phyloP scores from a whole-genome alignment of 164 flowering plant species.

The Akebia trifoliata region DNA sequence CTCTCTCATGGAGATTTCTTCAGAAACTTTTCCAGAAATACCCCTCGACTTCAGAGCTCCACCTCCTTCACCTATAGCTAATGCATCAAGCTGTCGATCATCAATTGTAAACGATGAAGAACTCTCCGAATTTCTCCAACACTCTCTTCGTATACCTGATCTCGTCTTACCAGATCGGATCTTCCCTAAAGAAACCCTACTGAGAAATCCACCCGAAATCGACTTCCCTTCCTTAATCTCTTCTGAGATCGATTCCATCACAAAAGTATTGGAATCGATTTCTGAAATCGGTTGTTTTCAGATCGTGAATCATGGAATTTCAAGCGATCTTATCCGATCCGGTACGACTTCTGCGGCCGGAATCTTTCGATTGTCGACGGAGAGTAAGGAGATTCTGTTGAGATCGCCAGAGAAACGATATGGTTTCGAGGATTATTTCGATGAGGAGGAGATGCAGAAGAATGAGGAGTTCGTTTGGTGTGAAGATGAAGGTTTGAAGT shows the following conservation, averaged over 20 bases:
- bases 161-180: conserved; percentile 58
- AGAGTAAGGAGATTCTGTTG: conserved; percentile 31
- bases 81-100: conserved; percentile 42
- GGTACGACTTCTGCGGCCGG: conserved; percentile 30
- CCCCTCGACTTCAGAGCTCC: conserved; percentile 70
- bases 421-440: conserved; percentile 54
- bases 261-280: conserved; percentile 32
- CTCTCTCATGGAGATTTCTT: conserved; percentile 32
- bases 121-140: conserved; percentile 56
- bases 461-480: conserved; percentile 81
- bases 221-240: conserved; percentile 36
- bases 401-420: conserved; percentile 43
- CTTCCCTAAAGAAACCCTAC: conserved; percentile 46
- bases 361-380: conserved; percentile 44
- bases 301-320: conserved; percentile 59
- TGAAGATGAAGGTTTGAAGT: conserved; percentile 35
- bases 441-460: conserved; percentile 40
- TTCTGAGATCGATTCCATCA: conserved; percentile 6
- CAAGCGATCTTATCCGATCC: conserved; percentile 28
- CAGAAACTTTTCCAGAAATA: conserved; percentile 27
- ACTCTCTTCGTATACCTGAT: conserved; percentile 58
- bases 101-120: conserved; percentile 56
- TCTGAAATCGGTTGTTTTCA: conserved; percentile 58
- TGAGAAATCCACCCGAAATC: conserved; percentile 35
- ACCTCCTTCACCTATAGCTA: conserved; percentile 79